These are phyloP conservation scores for Suhomyces atakaporum DNA, from an alignment of 1,139 yeast genomes.

Conservation along the genomic window DNA sequence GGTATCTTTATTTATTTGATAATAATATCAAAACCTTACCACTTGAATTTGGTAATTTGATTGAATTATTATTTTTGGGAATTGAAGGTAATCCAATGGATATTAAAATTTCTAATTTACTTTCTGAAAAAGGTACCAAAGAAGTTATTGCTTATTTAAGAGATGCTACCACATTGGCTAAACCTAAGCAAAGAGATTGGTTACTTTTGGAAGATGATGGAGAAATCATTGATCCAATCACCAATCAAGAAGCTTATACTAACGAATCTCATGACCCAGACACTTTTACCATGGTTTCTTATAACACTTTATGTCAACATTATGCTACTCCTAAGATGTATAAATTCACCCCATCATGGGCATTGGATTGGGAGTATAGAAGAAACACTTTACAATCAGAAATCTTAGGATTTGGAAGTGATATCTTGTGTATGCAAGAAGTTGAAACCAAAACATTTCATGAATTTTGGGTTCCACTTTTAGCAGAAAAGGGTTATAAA, in stretches of 20 bases:
- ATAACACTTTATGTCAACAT: slow-evolving; percentile 92
- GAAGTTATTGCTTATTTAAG: slow-evolving; percentile 79
- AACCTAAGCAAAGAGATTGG: slow-evolving; percentile 82
- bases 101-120: slow-evolving; percentile 59
- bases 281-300: slow-evolving; percentile 75
- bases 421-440: slow-evolving; percentile 90
- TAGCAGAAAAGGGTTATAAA: slow-evolving; percentile 74
- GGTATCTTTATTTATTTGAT: slow-evolving; percentile 85
- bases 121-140: slow-evolving; percentile 83
- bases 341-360: slow-evolving; percentile 97
- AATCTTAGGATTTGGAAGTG: slow-evolving; percentile 63
- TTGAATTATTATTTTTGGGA: slow-evolving; percentile 84
- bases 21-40: slow-evolving; percentile 79
- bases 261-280: slow-evolving; percentile 28
- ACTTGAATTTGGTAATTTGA: slow-evolving; percentile 79
- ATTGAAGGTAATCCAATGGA: slow-evolving; percentile 91
- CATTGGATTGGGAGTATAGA: slow-evolving; percentile 92
- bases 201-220: slow-evolving; percentile 76
- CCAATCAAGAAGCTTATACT: slow-evolving; percentile 35
- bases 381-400: slow-evolving; percentile 73
- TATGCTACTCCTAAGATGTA: slow-evolving; percentile 92
- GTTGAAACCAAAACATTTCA: slow-evolving; percentile 87
- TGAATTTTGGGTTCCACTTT: slow-evolving; percentile 79
- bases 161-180: slow-evolving; percentile 66
- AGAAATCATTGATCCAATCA: slow-evolving; percentile 50